Evolutionary conservation across 75 land plant species (phyloP).

Genomic region (Pinus tabuliformis): DNA sequence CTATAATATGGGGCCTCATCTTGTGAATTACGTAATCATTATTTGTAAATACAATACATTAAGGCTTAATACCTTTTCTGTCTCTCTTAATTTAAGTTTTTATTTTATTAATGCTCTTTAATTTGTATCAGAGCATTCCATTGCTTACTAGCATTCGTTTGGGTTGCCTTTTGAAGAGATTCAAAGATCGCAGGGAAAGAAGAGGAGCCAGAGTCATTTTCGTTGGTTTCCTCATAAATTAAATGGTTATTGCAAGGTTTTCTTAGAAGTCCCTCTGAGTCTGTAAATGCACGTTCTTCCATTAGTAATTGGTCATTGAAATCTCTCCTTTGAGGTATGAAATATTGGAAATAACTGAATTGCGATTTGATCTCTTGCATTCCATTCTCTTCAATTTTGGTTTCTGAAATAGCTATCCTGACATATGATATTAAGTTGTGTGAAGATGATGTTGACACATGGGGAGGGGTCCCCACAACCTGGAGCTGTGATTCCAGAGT

Average conservation of each 20-base stretch:
- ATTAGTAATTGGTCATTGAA: slow-evolving; percentile 76
- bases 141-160: slow-evolving; percentile 23
- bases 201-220: slow-evolving; percentile 51
- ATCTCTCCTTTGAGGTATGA: slow-evolving; percentile 18
- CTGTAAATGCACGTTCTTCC: slow-evolving; percentile 78
- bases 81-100: too few species aligned
- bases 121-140: too few species aligned
- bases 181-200: slow-evolving; percentile 66
- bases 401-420: too few species aligned
- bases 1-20: too few species aligned
- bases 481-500: neutral
- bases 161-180: slow-evolving; percentile 33
- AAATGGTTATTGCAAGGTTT: slow-evolving; percentile 79
- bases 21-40: too few species aligned
- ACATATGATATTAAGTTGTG: neutral
- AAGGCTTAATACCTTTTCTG: too few species aligned
- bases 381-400: neutral
- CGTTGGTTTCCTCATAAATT: slow-evolving; percentile 64
- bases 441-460: neutral
- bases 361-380: neutral
- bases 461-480: neutral
- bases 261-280: slow-evolving; percentile 54
- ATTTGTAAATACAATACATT: too few species aligned
- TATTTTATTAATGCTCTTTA: too few species aligned
- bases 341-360: neutral